These are phyloP conservation scores for Medicago ruthenica DNA, from an alignment of 306 rosid genomes.

Conservation along the genomic window DNA sequence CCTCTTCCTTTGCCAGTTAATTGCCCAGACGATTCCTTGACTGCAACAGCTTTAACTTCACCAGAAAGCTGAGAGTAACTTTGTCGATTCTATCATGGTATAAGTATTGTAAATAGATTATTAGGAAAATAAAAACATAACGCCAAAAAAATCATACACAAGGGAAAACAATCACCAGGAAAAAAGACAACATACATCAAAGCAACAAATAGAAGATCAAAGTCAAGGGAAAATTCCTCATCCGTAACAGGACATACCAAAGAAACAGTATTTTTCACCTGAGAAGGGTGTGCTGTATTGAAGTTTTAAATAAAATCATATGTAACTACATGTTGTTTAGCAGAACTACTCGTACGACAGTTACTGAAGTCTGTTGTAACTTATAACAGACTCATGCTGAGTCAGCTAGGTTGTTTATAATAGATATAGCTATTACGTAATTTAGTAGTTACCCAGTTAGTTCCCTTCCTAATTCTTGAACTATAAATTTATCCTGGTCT, in stretches of 20 bases:
- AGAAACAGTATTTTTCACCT: slow-evolving; percentile 11
- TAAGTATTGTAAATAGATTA: slow-evolving; percentile 23
- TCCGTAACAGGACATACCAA: not conserved
- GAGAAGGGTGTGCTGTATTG: not conserved
- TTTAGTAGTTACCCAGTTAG: not conserved
- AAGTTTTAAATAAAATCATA: slow-evolving; percentile 20
- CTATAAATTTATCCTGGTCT: slow-evolving; percentile 10
- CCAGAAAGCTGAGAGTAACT: slow-evolving; percentile 75
- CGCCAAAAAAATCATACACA: slow-evolving; percentile 11
- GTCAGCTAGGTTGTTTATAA: not conserved
- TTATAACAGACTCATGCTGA: not conserved
- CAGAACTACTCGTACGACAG: not conserved
- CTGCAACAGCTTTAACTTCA: slow-evolving; percentile 56
- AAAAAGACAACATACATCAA: slow-evolving; percentile 13
- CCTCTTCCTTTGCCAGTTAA: slow-evolving; percentile 70
- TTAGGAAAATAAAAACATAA: slow-evolving; percentile 2
- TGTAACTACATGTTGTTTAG: slow-evolving; percentile 4
- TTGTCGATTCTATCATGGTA: slow-evolving; percentile 82
- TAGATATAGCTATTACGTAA: not conserved
- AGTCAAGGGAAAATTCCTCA: slow-evolving; percentile 25
- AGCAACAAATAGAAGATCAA: slow-evolving; percentile 20
- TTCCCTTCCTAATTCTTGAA: not conserved
- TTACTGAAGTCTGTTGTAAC: not conserved
- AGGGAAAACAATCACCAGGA: not conserved
- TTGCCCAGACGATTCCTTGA: slow-evolving; percentile 64